Percentiles rank a stretch among this genome's conserved stretches.
Conservation (phyloP, 75 land plant species). For the Adiantum capillusveneris region DNA sequence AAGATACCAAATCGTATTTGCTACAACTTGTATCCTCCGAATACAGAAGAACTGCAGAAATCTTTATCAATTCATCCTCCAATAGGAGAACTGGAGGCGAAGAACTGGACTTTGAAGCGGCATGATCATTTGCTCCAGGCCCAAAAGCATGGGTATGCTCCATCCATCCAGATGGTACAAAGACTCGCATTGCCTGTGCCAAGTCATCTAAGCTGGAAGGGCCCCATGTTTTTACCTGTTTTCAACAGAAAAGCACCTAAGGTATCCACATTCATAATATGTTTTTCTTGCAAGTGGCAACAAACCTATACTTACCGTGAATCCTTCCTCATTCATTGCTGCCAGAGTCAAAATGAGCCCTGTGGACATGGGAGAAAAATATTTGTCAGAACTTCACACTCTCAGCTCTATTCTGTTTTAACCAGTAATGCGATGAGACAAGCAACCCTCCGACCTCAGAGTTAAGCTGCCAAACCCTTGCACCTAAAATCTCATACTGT, state of each 20-base stretch:
- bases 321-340: constrained; percentile 75
- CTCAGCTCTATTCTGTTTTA: too few species aligned
- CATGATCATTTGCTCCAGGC: constrained; percentile 18
- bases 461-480: too few species aligned
- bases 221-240: constrained; percentile 90
- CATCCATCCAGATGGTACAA: constrained; percentile 83
- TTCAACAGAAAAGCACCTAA: too few species aligned
- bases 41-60: constrained; percentile 68
- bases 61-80: constrained; percentile 77
- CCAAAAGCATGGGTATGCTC: constrained; percentile 86
- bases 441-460: too few species aligned
- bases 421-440: too few species aligned
- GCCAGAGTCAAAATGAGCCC: constrained; percentile 87
- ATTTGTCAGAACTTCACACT: too few species aligned
- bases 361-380: too few species aligned
- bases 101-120: constrained; percentile 8
- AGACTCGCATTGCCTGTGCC: constrained; percentile 71
- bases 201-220: constrained; percentile 80
- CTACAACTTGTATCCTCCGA: constrained; percentile 16
- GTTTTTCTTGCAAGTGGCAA: too few species aligned
- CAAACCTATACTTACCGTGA: constrained; percentile 56
- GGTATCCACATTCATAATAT: too few species aligned
- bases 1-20: too few species aligned
- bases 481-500: too few species aligned
- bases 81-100: constrained; percentile 43